Base-by-base conservation (phyloP, 768 basidiomycete genomes). In the Mrakia blollopis region DNA sequence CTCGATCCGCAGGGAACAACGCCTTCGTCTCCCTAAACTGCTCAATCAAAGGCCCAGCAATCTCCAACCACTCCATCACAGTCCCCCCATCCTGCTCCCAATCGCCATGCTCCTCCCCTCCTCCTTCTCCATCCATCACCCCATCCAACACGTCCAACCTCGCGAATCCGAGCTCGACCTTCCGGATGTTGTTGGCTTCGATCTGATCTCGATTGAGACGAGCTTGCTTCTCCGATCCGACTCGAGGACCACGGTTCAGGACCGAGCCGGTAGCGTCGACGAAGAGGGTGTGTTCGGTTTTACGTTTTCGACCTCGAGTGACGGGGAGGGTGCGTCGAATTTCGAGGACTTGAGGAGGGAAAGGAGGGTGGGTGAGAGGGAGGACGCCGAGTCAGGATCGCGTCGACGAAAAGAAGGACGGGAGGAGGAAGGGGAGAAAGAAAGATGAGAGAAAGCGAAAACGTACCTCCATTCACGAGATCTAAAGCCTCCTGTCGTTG, bases 41-140 rank as follows among this genome's bases (percentile, higher is more conserved):
- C 78, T 97, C 94, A 5, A 97, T 87, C 65, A 99, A 85, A 80
- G 89, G 91, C 81, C 93, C 92, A 0, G 93, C 93, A 80, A 93
- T 90, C 39, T 90, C 81, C 79, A 96, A 84, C 91, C 94, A 98
- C 80, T 90, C 88, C 71, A 88, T 86, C 75, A 88, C 85, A 6
- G 89, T 47, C 41, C 39, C 88, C 21, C 88, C 87, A 1, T 84
- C 83, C 30, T 87, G 85, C 3, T 86, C 86, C 5, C 57, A 57
- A 25, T 25, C 57, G 9, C 28, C 57, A 28, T n/a, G 25, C 9
- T 28, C 57, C 81, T 82, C 2, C 80, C 82, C 86, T 16, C n/a
- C n/a, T n/a, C n/a, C n/a, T n/a, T n/a, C n/a, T n/a, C n/a, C 67
- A 37, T 74, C 73, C 54, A 78, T 73, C 21, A 39, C 67, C 44